Evolutionary conservation across 768 basidiomycete species (phyloP).

Genomic region (Gyrodon lividus): DNA sequence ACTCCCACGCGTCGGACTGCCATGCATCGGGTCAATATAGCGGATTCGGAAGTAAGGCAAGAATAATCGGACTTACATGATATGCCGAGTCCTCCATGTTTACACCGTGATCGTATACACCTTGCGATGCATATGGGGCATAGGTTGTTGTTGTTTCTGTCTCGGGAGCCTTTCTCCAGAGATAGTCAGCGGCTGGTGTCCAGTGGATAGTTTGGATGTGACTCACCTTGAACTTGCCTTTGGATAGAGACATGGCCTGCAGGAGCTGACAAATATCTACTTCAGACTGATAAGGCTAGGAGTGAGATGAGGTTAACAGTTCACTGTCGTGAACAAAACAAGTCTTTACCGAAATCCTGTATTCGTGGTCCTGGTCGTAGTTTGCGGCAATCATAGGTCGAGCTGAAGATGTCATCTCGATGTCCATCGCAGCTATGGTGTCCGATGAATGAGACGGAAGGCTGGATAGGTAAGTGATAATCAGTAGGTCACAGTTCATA

Average conservation of each 20-base stretch:
- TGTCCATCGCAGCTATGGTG: conserved; percentile 27
- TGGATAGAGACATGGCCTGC: conserved; percentile 48
- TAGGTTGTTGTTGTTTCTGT: conserved; percentile 9
- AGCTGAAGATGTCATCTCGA: conserved; percentile 34
- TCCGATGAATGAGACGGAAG: not conserved
- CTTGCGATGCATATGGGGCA: conserved; percentile 33
- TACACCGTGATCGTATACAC: conserved; percentile 40
- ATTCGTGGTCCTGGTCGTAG: conserved; percentile 17
- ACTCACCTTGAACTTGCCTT: conserved; percentile 33
- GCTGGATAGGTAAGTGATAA: conserved; percentile 11
- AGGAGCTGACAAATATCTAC: conserved; percentile 55
- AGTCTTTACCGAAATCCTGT: conserved; percentile 24
- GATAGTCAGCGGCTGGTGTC: conserved; percentile 16
- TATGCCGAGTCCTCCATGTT: conserved; percentile 45
- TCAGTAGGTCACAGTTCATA: conserved; percentile 9
- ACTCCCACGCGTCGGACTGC: conserved; percentile 47
- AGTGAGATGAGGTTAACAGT: conserved; percentile 2
- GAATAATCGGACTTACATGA: conserved; percentile 33
- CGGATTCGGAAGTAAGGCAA: not conserved
- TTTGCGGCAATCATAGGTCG: conserved; percentile 27
- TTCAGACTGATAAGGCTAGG: conserved; percentile 28
- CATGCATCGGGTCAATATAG: not conserved
- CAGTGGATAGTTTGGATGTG: not conserved
- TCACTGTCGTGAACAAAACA: not conserved
- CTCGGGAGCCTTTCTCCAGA: conserved; percentile 35